These are phyloP conservation scores for Raphanus raphanistrum DNA, from an alignment of 345 rosid species.

Conservation along the genomic window DNA sequence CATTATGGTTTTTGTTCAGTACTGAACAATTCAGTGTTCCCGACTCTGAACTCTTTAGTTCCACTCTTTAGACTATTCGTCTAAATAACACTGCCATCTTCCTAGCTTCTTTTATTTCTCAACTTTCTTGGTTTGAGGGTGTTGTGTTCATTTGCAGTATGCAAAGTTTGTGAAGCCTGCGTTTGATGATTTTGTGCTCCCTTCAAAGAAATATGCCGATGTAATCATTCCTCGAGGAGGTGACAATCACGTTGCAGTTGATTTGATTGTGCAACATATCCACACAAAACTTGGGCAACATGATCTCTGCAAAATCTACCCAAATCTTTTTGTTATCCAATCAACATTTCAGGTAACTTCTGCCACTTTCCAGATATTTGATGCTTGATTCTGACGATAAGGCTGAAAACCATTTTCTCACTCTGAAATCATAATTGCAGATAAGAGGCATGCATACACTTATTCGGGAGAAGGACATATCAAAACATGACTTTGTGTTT, in stretches of 20 bases:
- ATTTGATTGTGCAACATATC: slow-evolving; percentile 94
- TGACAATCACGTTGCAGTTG: slow-evolving; percentile 94
- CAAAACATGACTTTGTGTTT: slow-evolving; percentile 97
- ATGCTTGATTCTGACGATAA: slow-evolving; percentile 1
- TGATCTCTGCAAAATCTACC: slow-evolving; percentile 90
- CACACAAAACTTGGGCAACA: slow-evolving; percentile 93
- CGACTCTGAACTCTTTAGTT: neutral
- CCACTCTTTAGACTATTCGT: neutral
- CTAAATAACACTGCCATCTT: neutral
- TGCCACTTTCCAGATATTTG: slow-evolving; percentile 1
- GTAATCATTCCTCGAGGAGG: slow-evolving; percentile 95
- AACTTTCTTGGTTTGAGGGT: slow-evolving; percentile 10
- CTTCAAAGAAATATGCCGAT: slow-evolving; percentile 95
- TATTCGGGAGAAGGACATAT: slow-evolving; percentile 89
- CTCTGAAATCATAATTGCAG: slow-evolving; percentile 47
- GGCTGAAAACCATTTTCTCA: slow-evolving; percentile 24
- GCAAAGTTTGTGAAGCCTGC: slow-evolving; percentile 99
- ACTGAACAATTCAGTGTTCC: neutral
- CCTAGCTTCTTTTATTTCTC: slow-evolving; percentile 9
- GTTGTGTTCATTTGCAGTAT: slow-evolving; percentile 59
- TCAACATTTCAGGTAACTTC: slow-evolving; percentile 87
- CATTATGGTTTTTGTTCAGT: neutral
- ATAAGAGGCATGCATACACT: slow-evolving; percentile 99
- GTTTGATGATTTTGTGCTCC: slow-evolving; percentile 95
- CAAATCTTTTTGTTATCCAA: slow-evolving; percentile 72